These are phyloP conservation scores for Trypanosoma grayi DNA, from an alignment of 208 protist genomes.

Conservation along the genomic window DNA sequence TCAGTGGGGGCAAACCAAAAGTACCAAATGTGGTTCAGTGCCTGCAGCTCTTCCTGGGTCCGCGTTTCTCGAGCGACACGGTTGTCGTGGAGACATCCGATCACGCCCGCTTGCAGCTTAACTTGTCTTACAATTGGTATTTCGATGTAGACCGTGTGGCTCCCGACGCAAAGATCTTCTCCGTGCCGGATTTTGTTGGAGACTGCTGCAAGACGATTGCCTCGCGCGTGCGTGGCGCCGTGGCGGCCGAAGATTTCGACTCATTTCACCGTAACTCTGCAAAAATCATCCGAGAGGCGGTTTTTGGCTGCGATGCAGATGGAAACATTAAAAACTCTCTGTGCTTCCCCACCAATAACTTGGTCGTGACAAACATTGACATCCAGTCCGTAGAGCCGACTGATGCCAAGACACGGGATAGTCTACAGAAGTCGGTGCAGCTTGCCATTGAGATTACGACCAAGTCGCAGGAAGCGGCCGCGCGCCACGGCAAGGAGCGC, in stretches of 20 bases:
- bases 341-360: conserved; percentile 88
- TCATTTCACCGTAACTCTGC: conserved; percentile 96
- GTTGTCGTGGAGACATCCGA: conserved; percentile 96
- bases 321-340: conserved; percentile 59
- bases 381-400: conserved; percentile 94
- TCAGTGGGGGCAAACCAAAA: conserved; percentile 94
- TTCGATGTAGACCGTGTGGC: conserved; percentile 80
- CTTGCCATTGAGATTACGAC: conserved; percentile 98
- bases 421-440: conserved; percentile 96
- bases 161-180: conserved; percentile 74
- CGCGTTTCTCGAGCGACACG: conserved; percentile 93
- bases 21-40: conserved; percentile 89
- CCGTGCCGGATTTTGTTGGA: conserved; percentile 97
- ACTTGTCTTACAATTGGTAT: conserved; percentile 97
- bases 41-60: conserved; percentile 93
- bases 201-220: conserved; percentile 98
- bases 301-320: conserved; percentile 88
- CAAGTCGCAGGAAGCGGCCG: conserved; percentile 94
- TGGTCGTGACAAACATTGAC: conserved; percentile 95
- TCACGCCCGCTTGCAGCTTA: conserved; percentile 93
- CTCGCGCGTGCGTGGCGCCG: conserved; percentile 92
- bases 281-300: conserved; percentile 92
- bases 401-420: conserved; percentile 92
- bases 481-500: conserved; percentile 90
- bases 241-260: conserved; percentile 94